phyloP scores from a whole-genome alignment of 768 basidiomycete genomes.

The Gloeostereum incarnatum region DNA sequence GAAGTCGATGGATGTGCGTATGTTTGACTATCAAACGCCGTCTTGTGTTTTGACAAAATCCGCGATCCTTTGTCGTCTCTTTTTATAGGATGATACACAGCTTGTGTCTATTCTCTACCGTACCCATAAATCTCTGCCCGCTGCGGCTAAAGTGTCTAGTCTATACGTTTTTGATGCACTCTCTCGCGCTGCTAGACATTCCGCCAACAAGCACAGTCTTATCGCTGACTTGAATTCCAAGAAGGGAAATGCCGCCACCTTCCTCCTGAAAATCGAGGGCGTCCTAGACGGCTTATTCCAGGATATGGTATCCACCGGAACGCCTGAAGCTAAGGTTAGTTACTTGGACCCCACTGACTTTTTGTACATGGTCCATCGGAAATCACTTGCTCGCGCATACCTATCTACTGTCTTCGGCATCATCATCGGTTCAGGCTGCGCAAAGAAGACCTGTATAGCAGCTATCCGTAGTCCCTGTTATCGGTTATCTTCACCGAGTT shows the following conservation, averaged over 20 bases:
- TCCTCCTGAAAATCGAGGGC: slow-evolving; percentile 84
- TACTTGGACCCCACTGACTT: no score
- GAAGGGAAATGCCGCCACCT: slow-evolving; percentile 70
- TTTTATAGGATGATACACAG: slow-evolving; percentile 69
- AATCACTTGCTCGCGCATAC: no score
- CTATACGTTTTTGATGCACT: slow-evolving; percentile 94
- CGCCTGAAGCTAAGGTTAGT: slow-evolving; percentile 83
- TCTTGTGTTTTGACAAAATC: slow-evolving; percentile 1
- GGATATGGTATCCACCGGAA: slow-evolving; percentile 65
- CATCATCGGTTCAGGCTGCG: slow-evolving; percentile 1
- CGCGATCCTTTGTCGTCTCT: background rate
- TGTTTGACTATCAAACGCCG: background rate
- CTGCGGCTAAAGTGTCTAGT: slow-evolving; percentile 69
- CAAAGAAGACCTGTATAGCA: slow-evolving; percentile 11
- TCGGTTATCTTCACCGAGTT: no score
- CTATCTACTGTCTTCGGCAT: no score
- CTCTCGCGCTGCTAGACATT: slow-evolving; percentile 68
- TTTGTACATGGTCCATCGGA: no score
- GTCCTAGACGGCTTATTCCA: slow-evolving; percentile 83
- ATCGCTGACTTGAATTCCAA: slow-evolving; percentile 44
- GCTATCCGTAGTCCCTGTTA: no score
- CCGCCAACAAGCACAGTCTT: slow-evolving; percentile 55
- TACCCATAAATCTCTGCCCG: slow-evolving; percentile 71
- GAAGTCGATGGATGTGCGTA: slow-evolving; percentile 67
- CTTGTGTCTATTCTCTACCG: slow-evolving; percentile 85